phyloP scores from a whole-genome alignment of 805 yeast genomes.

The Barnettozyma wickerhamii region DNA sequence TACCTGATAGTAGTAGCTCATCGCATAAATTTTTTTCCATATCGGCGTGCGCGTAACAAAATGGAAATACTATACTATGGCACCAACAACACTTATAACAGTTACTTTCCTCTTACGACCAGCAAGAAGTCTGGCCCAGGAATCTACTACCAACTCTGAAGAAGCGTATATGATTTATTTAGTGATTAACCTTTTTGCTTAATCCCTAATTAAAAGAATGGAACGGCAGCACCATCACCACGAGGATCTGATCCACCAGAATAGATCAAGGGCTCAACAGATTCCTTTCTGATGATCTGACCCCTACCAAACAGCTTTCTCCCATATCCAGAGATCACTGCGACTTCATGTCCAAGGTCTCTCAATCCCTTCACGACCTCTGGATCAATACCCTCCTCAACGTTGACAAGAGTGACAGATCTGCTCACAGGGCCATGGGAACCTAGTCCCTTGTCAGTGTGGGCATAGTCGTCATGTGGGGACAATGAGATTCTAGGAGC shows the following conservation, averaged over 20 bases:
- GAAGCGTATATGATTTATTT: too few species aligned
- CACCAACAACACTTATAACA: too few species aligned
- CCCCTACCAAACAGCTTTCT: constrained; percentile 61
- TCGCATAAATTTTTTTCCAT: constrained; percentile 2
- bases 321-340: constrained; percentile 35
- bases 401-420: constrained; percentile 50
- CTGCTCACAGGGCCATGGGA: constrained; percentile 62
- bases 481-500: constrained; percentile 67
- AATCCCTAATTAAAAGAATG: constrained; percentile 7
- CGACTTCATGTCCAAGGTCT: constrained; percentile 54
- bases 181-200: too few species aligned
- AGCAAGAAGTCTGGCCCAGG: too few species aligned
- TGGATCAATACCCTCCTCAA: constrained; percentile 61
- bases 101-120: too few species aligned
- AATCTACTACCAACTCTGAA: too few species aligned
- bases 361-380: constrained; percentile 43
- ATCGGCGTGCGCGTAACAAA: neutral
- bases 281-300: constrained; percentile 57
- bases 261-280: constrained; percentile 42
- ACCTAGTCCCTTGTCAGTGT: constrained; percentile 51
- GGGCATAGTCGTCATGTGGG: constrained; percentile 41
- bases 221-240: constrained; percentile 77
- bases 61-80: neutral
- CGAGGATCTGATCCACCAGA: constrained; percentile 76
- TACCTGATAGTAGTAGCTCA: neutral